Evolutionary conservation across 345 rosid genomes (phyloP).

Genomic region (Syzygium jambos): DNA sequence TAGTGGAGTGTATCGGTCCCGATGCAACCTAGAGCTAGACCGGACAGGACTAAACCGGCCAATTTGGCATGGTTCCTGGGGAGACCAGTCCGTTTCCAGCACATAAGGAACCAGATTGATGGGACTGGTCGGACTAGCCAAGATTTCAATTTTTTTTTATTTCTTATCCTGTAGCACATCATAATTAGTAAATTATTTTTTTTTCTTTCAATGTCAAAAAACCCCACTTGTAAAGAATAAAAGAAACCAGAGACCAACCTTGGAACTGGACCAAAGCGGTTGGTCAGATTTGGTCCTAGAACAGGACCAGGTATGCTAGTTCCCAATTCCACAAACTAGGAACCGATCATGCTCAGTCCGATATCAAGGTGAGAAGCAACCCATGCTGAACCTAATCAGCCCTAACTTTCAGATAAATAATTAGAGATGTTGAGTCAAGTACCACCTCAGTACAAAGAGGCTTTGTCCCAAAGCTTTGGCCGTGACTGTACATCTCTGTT

Average conservation of each 20-base stretch:
- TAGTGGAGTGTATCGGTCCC: neutral
- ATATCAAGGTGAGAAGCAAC: neutral
- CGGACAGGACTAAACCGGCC: too few relatives aligned
- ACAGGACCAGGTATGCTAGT: accelerated
- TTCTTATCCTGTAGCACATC: neutral
- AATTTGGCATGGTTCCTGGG: too few relatives aligned
- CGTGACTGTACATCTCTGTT: neutral
- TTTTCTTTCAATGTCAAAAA: neutral
- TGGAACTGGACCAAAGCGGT: neutral
- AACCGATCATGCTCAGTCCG: too few relatives aligned
- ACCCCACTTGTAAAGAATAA: neutral
- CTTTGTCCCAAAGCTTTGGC: neutral
- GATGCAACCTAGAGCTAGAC: too few relatives aligned
- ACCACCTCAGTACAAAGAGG: neutral
- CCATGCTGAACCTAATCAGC: neutral
- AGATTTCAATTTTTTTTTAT: neutral
- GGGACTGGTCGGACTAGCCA: accelerated
- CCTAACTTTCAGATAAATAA: neutral
- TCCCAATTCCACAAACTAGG: neutral
- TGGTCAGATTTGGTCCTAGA: too few relatives aligned
- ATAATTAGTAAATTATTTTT: neutral
- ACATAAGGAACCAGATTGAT: neutral
- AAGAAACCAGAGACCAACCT: neutral
- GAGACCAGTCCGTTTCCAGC: accelerated
- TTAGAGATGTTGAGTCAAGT: neutral